Evolutionary conservation across 2,329 filamentous ascomycete species (phyloP), one percentile per base, ranked within the genome.

Genomic region (Chrysoporthe deuterocubensis): DNA sequence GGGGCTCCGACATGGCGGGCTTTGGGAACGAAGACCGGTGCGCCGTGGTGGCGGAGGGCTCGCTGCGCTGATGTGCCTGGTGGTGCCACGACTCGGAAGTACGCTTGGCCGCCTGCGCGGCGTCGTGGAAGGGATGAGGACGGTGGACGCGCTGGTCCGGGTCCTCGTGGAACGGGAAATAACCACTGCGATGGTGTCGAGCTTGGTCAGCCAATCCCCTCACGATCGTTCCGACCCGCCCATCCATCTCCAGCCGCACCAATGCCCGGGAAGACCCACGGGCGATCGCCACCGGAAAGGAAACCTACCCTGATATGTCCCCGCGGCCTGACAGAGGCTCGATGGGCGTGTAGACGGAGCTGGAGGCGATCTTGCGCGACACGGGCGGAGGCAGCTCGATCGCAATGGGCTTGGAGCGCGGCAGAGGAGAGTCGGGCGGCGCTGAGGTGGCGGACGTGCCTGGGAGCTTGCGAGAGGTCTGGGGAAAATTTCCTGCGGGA

Each of bases 141-240:
- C 80, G 81, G 68, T 83, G 81, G 21, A 85, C 74, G 64, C 82
- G 80, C 66, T 75, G 74, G 62, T 75, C 77, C 54, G 84, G 82
- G 63, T 89, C 85, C 75, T 89, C 87, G 76, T 89, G 86, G 43
- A 85, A 76, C 21, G 87, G 86, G 71, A 89, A 89, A 72, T 89
- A 89, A 40, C 84, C 87, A 75, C 87, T 89, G 71, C 46, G 52
- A 52, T 26, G 42, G 64, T 56, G 67, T 21, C 60, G 44, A 56
- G 52, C 65, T 62, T 64, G 65, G 37, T 32, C 37, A 60, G 57
- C 64, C 65, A 43, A 64, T 64, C 61, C 62, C 26, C 62, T 71
- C 67, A 69, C 43, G 48, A 62, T 56, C 62, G 58, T 43, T 65
- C 65, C 65, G 64, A 44, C 37, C 52, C 65, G 64, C 52, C 37